Conservation (phyloP, 192 early-diverging fungal genomes). For the Podila clonocystis region DNA sequence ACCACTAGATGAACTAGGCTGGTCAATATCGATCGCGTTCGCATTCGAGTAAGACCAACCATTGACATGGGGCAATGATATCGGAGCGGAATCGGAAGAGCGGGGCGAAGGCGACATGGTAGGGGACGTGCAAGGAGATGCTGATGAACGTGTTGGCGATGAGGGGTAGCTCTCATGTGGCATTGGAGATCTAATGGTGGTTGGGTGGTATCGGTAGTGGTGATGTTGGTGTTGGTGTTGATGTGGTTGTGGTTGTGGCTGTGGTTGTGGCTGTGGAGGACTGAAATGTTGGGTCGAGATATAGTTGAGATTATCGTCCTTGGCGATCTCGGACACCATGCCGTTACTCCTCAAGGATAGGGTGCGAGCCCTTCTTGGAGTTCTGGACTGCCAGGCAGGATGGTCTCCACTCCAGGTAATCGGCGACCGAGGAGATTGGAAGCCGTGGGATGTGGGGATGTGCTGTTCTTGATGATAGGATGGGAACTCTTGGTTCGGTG, state of each 20-base stretch:
- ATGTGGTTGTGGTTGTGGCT: background rate
- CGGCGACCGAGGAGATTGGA: background rate
- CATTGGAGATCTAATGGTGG: background rate
- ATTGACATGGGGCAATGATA: constrained; percentile 31
- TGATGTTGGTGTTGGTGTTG: background rate
- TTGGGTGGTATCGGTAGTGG: background rate
- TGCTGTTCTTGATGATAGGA: background rate
- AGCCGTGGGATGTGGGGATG: background rate
- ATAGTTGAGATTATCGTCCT: background rate
- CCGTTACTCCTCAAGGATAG: too few relatives aligned
- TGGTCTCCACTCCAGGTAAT: background rate
- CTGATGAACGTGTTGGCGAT: constrained; percentile 25
- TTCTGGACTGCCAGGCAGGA: background rate
- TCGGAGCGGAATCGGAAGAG: constrained; percentile 19
- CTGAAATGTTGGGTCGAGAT: background rate
- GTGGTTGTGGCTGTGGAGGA: constrained; percentile 3
- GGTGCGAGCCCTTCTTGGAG: background rate
- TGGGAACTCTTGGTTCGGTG: background rate
- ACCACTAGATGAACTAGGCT: background rate
- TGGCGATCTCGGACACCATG: too few relatives aligned
- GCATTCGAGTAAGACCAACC: constrained; percentile 23
- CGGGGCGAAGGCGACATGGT: constrained; percentile 28
- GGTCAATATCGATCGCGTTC: constrained; percentile 4
- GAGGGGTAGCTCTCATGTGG: constrained; percentile 30
- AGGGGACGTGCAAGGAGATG: constrained; percentile 31